Base-by-base conservation (phyloP, 371 early-diverging fungal genomes). In the Lichtheimia ramosa region DNA sequence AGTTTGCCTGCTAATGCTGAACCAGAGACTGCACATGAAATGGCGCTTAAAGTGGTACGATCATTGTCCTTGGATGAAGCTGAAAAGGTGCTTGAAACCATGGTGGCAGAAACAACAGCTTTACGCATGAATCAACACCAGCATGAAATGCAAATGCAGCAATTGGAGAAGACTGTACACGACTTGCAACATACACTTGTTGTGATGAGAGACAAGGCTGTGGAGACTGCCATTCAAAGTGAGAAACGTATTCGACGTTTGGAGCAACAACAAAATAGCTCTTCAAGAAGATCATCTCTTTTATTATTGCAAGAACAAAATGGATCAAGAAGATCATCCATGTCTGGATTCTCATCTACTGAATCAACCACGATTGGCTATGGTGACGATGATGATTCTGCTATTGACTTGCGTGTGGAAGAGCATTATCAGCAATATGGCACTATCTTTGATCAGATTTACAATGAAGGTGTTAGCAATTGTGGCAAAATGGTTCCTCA, bases 21-120 rank as follows among this genome's bases (percentile, higher is more conserved):
- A 0, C 84, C 84, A 13, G 78, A 84, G 10, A 66, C 79, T 14
- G 79, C 84, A 8, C 88, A 83, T 54, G 87, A 84, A 18, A 73
- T 75, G 56, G 83, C 89, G 5, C 63, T 87, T 8, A 81, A 84
- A 39, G 71, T 95, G 24, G 67, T 94, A 43, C 80, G 83, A 57
- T 79, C 88, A 0, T 64, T 94, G 41, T 85, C 89, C 34, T 61
- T 73, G 21, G 66, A 76, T n/a, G 95, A 96, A 72, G 70, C 89
- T 5, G 84, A 89, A 28, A 79, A 83, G 23, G 79, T 94, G 56
- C 61, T 88, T 5, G 89, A 90, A 68, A 72, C 87, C 53, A 69
- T 93, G 23, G 77, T 94, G 51, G 89, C 92, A 39, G 93, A 94
- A 62, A 77, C 94, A 41, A 84, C 93, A 40, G 73, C 79, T 12